Evolutionary conservation across 768 basidiomycete genomes (phyloP).

Genomic region (Mycena rebaudengoi): DNA sequence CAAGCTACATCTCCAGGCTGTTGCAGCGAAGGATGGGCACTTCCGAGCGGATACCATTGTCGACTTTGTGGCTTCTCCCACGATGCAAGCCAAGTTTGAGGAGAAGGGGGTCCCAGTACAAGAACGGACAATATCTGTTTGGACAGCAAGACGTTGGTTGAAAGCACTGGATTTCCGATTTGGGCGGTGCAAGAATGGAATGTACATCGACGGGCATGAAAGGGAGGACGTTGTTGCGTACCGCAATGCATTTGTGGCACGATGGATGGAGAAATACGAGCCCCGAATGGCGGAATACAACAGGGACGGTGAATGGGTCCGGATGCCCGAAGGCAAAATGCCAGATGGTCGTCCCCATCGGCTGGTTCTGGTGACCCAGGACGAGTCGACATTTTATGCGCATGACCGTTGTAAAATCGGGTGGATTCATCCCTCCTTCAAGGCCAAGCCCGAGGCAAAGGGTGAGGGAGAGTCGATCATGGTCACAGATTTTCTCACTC

Average conservation of each 20-base stretch:
- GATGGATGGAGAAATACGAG: constrained; percentile 35
- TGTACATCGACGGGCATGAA: constrained; percentile 51
- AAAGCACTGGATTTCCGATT: constrained; percentile 42
- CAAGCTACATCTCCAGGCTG: constrained; percentile 36
- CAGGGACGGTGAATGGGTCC: constrained; percentile 30
- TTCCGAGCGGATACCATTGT: constrained; percentile 41
- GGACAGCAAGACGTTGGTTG: constrained; percentile 44
- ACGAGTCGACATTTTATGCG: background rate
- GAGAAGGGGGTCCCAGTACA: background rate
- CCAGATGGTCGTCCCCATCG: background rate
- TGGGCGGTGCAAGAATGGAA: constrained; percentile 35
- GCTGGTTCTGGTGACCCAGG: background rate
- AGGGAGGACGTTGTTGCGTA: constrained; percentile 46
- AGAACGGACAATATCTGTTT: constrained; percentile 25
- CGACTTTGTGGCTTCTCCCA: constrained; percentile 34
- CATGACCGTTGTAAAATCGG: background rate
- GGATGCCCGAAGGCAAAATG: background rate
- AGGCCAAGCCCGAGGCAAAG: background rate
- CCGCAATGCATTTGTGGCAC: constrained; percentile 32
- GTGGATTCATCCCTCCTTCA: background rate
- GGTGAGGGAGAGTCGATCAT: background rate
- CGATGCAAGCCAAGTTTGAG: constrained; percentile 32
- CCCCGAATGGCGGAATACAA: constrained; percentile 31
- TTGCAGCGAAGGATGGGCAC: constrained; percentile 33
- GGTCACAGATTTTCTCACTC: background rate